phyloP scores from a whole-genome alignment of 2,329 filamentous ascomycete genomes.

The Fusarium citri region DNA sequence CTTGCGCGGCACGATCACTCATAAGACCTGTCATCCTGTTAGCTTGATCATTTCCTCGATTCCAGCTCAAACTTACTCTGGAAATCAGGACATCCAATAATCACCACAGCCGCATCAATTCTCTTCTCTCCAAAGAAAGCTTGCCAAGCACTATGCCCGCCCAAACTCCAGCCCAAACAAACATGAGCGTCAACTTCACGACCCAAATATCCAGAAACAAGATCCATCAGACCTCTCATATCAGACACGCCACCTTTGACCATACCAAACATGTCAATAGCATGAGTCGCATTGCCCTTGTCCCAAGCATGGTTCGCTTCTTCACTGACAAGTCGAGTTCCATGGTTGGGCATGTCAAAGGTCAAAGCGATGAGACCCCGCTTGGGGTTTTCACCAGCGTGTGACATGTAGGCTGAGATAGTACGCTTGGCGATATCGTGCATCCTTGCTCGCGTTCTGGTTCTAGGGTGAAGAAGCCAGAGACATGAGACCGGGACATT shows the following conservation, averaged over 20 bases:
- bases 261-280: slow-evolving; percentile 89
- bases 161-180: slow-evolving; percentile 84
- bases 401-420: slow-evolving; percentile 74
- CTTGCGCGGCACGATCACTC: slow-evolving; percentile 79
- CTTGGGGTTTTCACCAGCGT: slow-evolving; percentile 42
- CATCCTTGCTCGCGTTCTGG: slow-evolving; percentile 79
- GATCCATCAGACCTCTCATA: slow-evolving; percentile 78
- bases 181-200: slow-evolving; percentile 71
- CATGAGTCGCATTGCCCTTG: slow-evolving; percentile 81
- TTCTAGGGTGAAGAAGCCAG: slow-evolving; percentile 91
- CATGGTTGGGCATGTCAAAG: slow-evolving; percentile 96
- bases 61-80: slow-evolving; percentile 60
- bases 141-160: slow-evolving; percentile 91
- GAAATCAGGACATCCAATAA: slow-evolving; percentile 93
- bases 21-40: slow-evolving; percentile 66
- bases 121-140: slow-evolving; percentile 81
- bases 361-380: slow-evolving; percentile 80
- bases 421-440: slow-evolving; percentile 75
- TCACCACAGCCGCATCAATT: slow-evolving; percentile 79
- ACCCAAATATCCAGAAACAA: slow-evolving; percentile 77
- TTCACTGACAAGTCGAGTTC: slow-evolving; percentile 74
- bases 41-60: background rate
- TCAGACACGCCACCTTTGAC: slow-evolving; percentile 81
- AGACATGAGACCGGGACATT: slow-evolving; percentile 75
- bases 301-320: slow-evolving; percentile 83